Evolutionary conservation across 495 filamentous ascomycete species (phyloP), one percentile per base, ranked within the genome.

Genomic region (Penicillium arizonense): DNA sequence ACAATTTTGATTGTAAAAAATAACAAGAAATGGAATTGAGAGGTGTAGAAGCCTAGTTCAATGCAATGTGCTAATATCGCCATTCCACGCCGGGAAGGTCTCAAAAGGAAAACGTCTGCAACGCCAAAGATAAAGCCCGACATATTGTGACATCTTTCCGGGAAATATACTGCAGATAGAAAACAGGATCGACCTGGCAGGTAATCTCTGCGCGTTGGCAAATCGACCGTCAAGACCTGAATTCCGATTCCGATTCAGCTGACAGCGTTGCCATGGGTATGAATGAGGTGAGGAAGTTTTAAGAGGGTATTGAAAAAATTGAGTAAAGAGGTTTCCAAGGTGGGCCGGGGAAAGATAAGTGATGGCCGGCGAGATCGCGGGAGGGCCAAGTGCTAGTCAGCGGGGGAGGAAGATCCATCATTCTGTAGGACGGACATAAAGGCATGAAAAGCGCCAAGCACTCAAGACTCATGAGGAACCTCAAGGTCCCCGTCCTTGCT

Each of bases 401-500:
- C 14, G 23, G 9, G 9, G 24, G 11, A 35, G 28, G 6, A 18
- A 50, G 12, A 16, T 9, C 26, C 24, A n/a, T 38, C 36, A 32
- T 20, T 21, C 36, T 40, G 23, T 1, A 28, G 13, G 26, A 52
- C 28, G 33, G 18, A 41, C 38, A 43, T 47, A 32, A 44, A 9
- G 34, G 47, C 11, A 34, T 32, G 30, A 39, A 49, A 49, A 18
- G 42, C 5, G 52, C 14, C 24, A 37, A 36, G 32, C 30, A n/a
- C n/a, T 55, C 52, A 57, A 35, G 54, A 49, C 44, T 50, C 42
- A 9, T 7, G 41, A 18, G 64, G 58, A 50, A 47, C 59, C 41
- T 55, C 23, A 40, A 62, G 49, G 9, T 50, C 58, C 45, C 66
- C 58, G 28, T 67, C 64, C 52, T 69, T 71, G 62, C 68, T 69